A percentile compares a stretch with the other conserved stretches of the same genome.
Conservation (phyloP, 2,329 filamentous ascomycete species). For the Fusarium camptoceras region DNA sequence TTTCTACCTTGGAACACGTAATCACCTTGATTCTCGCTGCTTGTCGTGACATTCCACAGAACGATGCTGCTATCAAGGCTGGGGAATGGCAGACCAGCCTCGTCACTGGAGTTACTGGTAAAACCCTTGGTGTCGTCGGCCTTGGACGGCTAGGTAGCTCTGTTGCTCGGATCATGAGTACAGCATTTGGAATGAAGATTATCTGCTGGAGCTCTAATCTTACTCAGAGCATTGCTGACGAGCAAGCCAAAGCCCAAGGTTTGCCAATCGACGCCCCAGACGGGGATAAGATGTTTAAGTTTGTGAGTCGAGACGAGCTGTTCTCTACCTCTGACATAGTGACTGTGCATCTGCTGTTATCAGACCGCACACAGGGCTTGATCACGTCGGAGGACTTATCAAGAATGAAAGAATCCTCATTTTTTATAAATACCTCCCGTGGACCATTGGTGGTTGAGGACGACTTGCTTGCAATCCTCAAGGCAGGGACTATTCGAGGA, state of each 20-base stretch:
- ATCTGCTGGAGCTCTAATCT: constrained; percentile 7
- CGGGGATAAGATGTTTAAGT: neutral
- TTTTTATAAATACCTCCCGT: constrained; percentile 3
- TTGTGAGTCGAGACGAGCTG: neutral
- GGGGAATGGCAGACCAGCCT: constrained; percentile 3
- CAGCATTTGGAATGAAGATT: neutral
- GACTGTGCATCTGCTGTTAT: neutral
- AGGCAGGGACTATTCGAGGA: neutral
- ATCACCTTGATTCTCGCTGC: neutral
- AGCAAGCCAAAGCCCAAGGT: neutral
- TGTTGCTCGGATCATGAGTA: constrained; percentile 4
- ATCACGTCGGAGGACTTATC: neutral
- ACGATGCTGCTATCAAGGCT: neutral
- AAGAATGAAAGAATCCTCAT: neutral
- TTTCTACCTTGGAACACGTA: constrained; percentile 3
- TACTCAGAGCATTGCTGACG: neutral
- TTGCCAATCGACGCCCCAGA: neutral
- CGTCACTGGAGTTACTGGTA: constrained; percentile 3
- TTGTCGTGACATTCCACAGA: constrained; percentile 5
- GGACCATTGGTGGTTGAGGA: neutral
- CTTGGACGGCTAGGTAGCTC: constrained; percentile 6
- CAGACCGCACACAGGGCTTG: neutral
- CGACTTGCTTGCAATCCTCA: neutral
- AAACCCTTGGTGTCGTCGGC: neutral
- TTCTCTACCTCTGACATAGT: constrained; percentile 2